A percentile compares a stretch with the other conserved stretches of the same genome.
Evolutionary conservation across 1,139 yeast genomes (phyloP).

Genomic region (Hyphopichia pseudoburtonii): DNA sequence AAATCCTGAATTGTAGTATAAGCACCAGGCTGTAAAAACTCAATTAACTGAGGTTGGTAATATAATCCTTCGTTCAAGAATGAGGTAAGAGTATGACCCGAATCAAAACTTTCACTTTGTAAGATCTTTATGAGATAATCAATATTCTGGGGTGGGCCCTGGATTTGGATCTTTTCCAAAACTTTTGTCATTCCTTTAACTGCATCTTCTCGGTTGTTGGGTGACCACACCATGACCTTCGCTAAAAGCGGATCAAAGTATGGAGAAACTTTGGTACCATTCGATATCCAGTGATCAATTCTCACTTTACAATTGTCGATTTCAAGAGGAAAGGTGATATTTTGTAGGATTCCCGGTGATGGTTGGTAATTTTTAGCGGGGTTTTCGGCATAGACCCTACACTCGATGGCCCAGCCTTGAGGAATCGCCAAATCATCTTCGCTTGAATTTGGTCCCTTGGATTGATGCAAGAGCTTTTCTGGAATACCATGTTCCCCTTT

Average conservation of each 20-base stretch:
- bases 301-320: slow-evolving; percentile 18
- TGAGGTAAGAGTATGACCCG: slow-evolving; percentile 28
- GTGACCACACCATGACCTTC: slow-evolving; percentile 36
- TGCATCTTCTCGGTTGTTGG: slow-evolving; percentile 19
- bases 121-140: slow-evolving; percentile 28
- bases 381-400: slow-evolving; percentile 36
- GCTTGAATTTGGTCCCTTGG: slow-evolving; percentile 11
- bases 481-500: slow-evolving; percentile 24
- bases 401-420: slow-evolving; percentile 37
- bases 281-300: slow-evolving; percentile 36
- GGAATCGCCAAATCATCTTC: slow-evolving; percentile 23
- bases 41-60: slow-evolving; percentile 26
- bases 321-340: slow-evolving; percentile 22
- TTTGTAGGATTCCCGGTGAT: slow-evolving; percentile 33
- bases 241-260: slow-evolving; percentile 39
- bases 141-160: slow-evolving; percentile 33
- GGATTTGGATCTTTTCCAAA: slow-evolving; percentile 19
- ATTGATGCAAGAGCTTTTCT: slow-evolving; percentile 11
- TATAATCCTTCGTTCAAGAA: slow-evolving; percentile 19
- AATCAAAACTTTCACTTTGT: slow-evolving; percentile 15
- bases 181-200: slow-evolving; percentile 22
- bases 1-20: slow-evolving; percentile 35
- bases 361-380: slow-evolving; percentile 35
- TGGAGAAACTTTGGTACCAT: slow-evolving; percentile 34
- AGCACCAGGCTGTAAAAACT: slow-evolving; percentile 29